Conservation (phyloP, 2,329 filamentous ascomycete genomes). For the Exophiala lecanii-corni region DNA sequence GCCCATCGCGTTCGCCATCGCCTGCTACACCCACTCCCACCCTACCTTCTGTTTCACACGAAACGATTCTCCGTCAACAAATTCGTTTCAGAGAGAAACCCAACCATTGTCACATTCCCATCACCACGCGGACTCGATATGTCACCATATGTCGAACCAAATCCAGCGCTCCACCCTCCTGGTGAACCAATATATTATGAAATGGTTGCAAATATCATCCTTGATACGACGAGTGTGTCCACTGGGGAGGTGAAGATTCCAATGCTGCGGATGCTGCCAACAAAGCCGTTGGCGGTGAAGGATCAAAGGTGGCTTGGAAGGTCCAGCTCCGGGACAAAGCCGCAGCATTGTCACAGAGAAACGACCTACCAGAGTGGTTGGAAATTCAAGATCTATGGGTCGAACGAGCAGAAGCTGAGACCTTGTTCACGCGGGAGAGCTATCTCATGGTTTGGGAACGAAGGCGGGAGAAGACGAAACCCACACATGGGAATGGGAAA, state of each 20-base stretch:
- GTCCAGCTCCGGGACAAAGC: slow-evolving; percentile 76
- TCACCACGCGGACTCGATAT: slow-evolving; percentile 78
- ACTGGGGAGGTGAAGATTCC: slow-evolving; percentile 47
- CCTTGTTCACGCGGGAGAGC: slow-evolving; percentile 86
- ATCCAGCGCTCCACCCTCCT: slow-evolving; percentile 63
- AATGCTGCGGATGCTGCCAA: slow-evolving; percentile 37
- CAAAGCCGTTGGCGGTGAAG: slow-evolving; percentile 73
- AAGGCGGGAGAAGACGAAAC: slow-evolving; percentile 52
- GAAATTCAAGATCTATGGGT: slow-evolving; percentile 93
- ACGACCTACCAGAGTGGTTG: slow-evolving; percentile 70
- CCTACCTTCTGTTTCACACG: slow-evolving; percentile 88
- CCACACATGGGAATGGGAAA: slow-evolving; percentile 31
- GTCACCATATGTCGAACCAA: slow-evolving; percentile 85
- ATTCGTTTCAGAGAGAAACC: slow-evolving; percentile 92
- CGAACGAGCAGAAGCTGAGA: slow-evolving; percentile 79
- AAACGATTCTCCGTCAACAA: slow-evolving; percentile 97
- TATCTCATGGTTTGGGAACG: slow-evolving; percentile 97
- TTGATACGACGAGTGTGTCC: slow-evolving; percentile 52
- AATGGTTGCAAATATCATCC: slow-evolving; percentile 84
- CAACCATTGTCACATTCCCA: slow-evolving; percentile 96
- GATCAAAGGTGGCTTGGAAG: slow-evolving; percentile 92
- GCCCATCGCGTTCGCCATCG: slow-evolving; percentile 85
- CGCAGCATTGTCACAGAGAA: slow-evolving; percentile 34
- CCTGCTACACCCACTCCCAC: slow-evolving; percentile 82
- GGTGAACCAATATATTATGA: slow-evolving; percentile 91